A percentile compares a stretch with the other conserved stretches of the same genome.
These are phyloP conservation scores for Artemisia argyi DNA, from an alignment of 129 eudicot species.

Conservation along the genomic window DNA sequence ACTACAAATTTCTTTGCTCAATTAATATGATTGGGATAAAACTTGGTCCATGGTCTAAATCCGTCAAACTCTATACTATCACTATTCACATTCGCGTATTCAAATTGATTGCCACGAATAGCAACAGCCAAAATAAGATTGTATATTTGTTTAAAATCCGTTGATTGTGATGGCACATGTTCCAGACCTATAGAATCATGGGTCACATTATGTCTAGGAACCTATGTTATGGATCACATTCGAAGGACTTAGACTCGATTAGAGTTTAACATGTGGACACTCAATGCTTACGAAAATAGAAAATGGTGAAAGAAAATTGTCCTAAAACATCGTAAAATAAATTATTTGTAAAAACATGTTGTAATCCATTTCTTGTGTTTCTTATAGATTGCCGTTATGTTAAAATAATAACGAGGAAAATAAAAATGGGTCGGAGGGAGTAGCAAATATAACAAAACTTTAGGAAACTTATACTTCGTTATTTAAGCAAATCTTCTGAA, in stretches of 20 bases:
- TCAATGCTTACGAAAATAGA: too few species aligned
- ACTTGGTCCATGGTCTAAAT: neutral
- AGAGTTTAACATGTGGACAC: too few species aligned
- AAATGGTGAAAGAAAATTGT: too few species aligned
- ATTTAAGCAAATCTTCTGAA: too few species aligned
- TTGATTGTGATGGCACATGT: neutral
- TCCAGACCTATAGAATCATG: neutral
- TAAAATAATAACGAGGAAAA: too few species aligned
- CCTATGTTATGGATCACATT: neutral
- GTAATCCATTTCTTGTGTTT: too few species aligned
- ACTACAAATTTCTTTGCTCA: neutral
- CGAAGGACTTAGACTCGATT: neutral
- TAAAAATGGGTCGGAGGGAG: too few species aligned
- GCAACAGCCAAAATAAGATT: neutral
- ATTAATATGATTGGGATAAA: neutral
- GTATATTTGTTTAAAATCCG: neutral
- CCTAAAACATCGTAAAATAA: too few species aligned
- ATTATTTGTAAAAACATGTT: too few species aligned
- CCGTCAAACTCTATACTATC: neutral
- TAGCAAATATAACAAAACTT: too few species aligned
- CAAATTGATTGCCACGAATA: neutral
- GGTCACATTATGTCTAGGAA: neutral
- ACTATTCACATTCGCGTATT: neutral
- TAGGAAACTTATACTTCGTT: too few species aligned
- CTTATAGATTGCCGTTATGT: too few species aligned